Conservation (phyloP, 2,329 filamentous ascomycete species). For the Xylariaceae sp. region DNA sequence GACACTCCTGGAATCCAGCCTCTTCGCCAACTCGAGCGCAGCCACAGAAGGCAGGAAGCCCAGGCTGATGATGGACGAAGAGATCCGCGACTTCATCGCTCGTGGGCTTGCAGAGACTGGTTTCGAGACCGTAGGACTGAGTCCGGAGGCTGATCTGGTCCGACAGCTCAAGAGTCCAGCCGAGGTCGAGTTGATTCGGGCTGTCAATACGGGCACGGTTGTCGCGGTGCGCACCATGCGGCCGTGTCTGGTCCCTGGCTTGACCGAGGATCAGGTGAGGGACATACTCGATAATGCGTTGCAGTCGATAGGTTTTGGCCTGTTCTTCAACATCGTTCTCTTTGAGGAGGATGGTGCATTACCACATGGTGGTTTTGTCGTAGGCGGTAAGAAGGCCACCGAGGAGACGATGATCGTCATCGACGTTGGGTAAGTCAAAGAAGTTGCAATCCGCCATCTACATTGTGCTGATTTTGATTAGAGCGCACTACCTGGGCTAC, state of each 20-base stretch:
- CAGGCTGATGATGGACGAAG: constrained; percentile 60
- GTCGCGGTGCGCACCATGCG: constrained; percentile 55
- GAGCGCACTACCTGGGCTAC: constrained; percentile 58
- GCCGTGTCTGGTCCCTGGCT: constrained; percentile 48
- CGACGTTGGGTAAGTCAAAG: constrained; percentile 44
- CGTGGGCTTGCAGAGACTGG: constrained; percentile 48
- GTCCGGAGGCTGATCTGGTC: constrained; percentile 51
- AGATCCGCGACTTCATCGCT: constrained; percentile 60
- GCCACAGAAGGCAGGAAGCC: constrained; percentile 12
- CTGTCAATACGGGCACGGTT: constrained; percentile 61
- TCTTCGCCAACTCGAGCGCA: constrained; percentile 26
- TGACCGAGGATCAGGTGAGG: constrained; percentile 56
- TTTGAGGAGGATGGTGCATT: constrained; percentile 54
- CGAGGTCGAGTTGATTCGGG: constrained; percentile 54
- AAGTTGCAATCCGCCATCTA: too few species aligned
- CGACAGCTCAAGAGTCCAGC: constrained; percentile 53
- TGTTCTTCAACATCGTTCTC: constrained; percentile 61
- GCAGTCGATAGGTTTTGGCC: constrained; percentile 47
- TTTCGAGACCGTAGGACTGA: constrained; percentile 52
- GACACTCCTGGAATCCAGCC: constrained; percentile 43
- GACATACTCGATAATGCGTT: constrained; percentile 52
- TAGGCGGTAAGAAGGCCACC: constrained; percentile 46
- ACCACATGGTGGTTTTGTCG: constrained; percentile 49
- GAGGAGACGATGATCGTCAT: constrained; percentile 56
- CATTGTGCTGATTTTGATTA: constrained; percentile 10